Evolutionary conservation across 192 early-diverging fungal species (phyloP), one percentile per base, ranked within the genome.

Genomic region (Linnemannia schmuckeri): DNA sequence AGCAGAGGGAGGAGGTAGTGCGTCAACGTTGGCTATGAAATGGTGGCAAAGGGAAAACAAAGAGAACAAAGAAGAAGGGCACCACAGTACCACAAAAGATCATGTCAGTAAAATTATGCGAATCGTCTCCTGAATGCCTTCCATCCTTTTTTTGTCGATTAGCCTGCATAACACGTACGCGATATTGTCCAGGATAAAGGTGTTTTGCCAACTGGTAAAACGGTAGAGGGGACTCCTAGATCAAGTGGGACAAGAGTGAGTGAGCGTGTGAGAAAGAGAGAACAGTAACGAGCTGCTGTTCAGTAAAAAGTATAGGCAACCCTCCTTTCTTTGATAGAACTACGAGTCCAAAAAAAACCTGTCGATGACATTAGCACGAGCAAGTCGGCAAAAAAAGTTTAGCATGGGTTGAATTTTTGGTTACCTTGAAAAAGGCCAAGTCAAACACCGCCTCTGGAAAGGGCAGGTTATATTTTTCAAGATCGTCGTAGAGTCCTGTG

Each of bases 361-460:
- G 4, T 3, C 13, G 10, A 33, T 66, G 61, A 10, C 30, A 66
- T 30, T 35, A 66, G n/a, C 61, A 66, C 61, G 7, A 33, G 61
- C 61, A 66, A 13, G 38, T 72, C 40, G 24, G 70, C 22, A 10
- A 75, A 55, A 30, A 22, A 35, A 24, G 24, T 7, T 13, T 24
- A 40, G 35, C 30, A 8, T 22, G n/a, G 49, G n/a, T 30, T 38
- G 22, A n/a, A 30, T 41, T 35, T 30, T 33, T 41, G 6, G 30
- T n/a, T 87, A 92, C 93, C 76, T 87, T 89, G 78, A 98, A 99
- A 85, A 96, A 99, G 24, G 92, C 90, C 20, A 99, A 95, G 75
- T 96, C 93, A 87, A 99, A 99, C 37, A 99, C 97, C 8, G 97
- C 97, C 74, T 99, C 97, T 38, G 98, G 95, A 85, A 96, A 97